Base-by-base conservation (phyloP, 768 basidiomycete genomes). In the Auricularia sp. region DNA sequence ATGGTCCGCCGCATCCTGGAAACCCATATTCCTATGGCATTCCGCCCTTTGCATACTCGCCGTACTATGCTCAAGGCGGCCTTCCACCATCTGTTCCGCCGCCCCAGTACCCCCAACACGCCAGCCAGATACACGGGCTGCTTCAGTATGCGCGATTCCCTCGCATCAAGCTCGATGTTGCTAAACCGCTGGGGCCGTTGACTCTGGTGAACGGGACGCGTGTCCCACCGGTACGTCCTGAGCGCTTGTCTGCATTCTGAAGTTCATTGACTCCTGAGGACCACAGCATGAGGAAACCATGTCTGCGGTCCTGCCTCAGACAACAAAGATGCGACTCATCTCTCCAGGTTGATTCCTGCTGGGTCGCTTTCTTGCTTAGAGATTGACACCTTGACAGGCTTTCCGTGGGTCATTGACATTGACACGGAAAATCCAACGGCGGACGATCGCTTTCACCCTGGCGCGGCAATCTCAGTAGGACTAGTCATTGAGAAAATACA, bases 371-470 rank as follows among this genome's bases (percentile, higher is more conserved):
- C 8, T 42, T 42, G 13, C 13, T 42, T 7, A 8, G 39, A 7
- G 8, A 42, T 42, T 42, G 39, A 42, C 39, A 14, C 39, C 8
- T 42, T 14, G 39, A 51, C 16, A 51, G 56, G 56, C 11, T 59
- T 59, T 34, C 56, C 56, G 8, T 59, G 56, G 56, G 24, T 59
- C 56, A 59, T 59, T 34, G 56, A 59, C 14, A 59, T 59, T 29
- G 56, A 59, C 56, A 59, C 56, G 11, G 24, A 29, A 24, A 24
- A 34, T 14, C 56, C 56, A 6, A 35, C 29, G 6, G 56, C 14
- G 24, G 56, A 35, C 34, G 56, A 59, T 29, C 29, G 29, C 29
- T 59, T 59, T 29, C 56, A 33, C 21, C 24, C 56, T 18, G 56
- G 56, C 56, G 14, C 56, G 29, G 24, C 56, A 10, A 35, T 59